Conservation (phyloP, 2,329 filamentous ascomycete species). For the Pseudofabraea citricarpa region DNA sequence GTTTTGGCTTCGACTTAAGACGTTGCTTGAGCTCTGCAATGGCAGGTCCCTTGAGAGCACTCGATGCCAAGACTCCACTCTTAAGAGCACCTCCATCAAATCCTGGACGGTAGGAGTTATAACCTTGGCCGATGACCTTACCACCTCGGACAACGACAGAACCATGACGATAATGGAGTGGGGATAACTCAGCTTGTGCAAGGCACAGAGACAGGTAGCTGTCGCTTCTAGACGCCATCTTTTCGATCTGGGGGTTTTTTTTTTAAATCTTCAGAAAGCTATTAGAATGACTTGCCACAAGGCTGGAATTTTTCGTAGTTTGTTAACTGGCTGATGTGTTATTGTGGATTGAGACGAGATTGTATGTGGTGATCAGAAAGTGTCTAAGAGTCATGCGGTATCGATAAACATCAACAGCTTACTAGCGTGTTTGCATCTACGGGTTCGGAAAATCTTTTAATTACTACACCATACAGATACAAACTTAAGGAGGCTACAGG, state of each 20-base stretch:
- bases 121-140: conserved; percentile 47
- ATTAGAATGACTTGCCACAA: too few species aligned
- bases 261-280: too few species aligned
- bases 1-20: conserved; percentile 33
- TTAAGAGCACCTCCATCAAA: conserved; percentile 46
- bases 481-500: too few species aligned
- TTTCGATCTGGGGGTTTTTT: not conserved
- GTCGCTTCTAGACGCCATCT: conserved; percentile 31
- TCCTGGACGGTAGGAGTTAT: conserved; percentile 44
- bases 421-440: too few species aligned
- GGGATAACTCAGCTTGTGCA: conserved; percentile 43
- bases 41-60: conserved; percentile 21
- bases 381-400: too few species aligned
- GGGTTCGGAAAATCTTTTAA: too few species aligned
- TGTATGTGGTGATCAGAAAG: too few species aligned
- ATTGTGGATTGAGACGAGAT: too few species aligned
- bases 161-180: conserved; percentile 45
- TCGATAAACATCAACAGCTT: too few species aligned
- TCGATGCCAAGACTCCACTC: conserved; percentile 35
- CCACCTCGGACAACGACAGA: conserved; percentile 46
- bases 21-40: conserved; percentile 26
- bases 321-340: too few species aligned
- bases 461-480: too few species aligned
- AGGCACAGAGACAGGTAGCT: conserved; percentile 45
- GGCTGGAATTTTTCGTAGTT: too few species aligned